Conservation (phyloP, 2,329 filamentous ascomycete species). For the Grosmannia clavigera region DNA sequence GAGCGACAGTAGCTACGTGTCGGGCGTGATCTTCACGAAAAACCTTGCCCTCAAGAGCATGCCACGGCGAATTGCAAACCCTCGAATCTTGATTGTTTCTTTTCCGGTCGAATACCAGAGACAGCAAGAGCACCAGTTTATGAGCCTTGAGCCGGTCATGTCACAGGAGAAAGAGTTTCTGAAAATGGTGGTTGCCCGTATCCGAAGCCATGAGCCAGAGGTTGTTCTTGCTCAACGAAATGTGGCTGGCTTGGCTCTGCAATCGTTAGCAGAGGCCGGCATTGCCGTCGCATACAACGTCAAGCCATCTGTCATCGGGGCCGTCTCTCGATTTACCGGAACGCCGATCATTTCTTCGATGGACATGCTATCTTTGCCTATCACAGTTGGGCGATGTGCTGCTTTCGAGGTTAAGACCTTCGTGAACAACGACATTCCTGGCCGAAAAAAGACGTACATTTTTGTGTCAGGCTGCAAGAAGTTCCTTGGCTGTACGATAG, state of each 20-base stretch:
- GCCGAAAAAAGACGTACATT: conserved; percentile 86
- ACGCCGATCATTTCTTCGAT: conserved; percentile 89
- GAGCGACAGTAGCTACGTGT: conserved; percentile 89
- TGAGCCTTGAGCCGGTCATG: conserved; percentile 95
- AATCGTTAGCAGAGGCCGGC: conserved; percentile 75
- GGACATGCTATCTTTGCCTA: conserved; percentile 73
- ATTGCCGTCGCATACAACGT: conserved; percentile 95
- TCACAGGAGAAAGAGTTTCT: conserved; percentile 93
- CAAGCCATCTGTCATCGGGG: conserved; percentile 89
- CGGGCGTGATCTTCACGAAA: conserved; percentile 93
- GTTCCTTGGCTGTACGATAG: conserved; percentile 88
- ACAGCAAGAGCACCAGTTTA: conserved; percentile 80
- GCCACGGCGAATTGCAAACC: conserved; percentile 72
- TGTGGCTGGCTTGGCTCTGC: conserved; percentile 80
- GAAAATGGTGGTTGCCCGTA: conserved; percentile 80
- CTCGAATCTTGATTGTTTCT: conserved; percentile 81
- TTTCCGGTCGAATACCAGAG: conserved; percentile 95
- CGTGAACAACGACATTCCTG: conserved; percentile 61
- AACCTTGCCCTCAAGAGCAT: conserved; percentile 95
- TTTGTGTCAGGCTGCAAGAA: conserved; percentile 85
- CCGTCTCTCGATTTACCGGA: conserved; percentile 83
- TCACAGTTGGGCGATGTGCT: conserved; percentile 66
- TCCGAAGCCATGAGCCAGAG: conserved; percentile 72
- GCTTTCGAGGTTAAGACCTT: conserved; percentile 95
- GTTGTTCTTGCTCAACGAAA: conserved; percentile 86